These are phyloP conservation scores for Linaria vulgaris DNA, from an alignment of 257 asterid genomes.

Conservation along the genomic window DNA sequence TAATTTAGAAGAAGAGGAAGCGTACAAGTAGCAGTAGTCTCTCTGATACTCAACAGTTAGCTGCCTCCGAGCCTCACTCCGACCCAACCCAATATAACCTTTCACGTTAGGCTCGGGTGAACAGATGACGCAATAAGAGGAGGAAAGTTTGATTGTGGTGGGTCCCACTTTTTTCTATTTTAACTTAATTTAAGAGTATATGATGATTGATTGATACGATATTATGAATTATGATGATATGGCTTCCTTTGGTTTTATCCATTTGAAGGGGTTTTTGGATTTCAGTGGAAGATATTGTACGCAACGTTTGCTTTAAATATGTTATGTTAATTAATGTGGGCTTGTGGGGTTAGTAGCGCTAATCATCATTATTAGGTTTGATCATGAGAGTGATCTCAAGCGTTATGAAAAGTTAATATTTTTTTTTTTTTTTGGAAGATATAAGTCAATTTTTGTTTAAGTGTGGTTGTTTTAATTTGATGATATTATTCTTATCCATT, in stretches of 20 bases:
- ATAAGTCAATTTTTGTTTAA: no score
- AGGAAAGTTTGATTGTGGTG: constrained; percentile 8
- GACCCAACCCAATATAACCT: constrained; percentile 17
- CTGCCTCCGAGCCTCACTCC: constrained; percentile 36
- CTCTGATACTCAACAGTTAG: neutral
- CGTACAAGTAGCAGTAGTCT: constrained; percentile 33
- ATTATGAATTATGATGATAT: no score
- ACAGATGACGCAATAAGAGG: constrained; percentile 15
- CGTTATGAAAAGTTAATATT: no score
- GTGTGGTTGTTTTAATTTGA: no score
- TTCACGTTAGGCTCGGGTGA: constrained; percentile 30
- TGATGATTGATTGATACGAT: neutral
- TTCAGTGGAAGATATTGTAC: neutral
- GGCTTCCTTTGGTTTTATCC: constrained; percentile 4
- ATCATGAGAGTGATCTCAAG: neutral
- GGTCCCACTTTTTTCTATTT: constrained; percentile 28
- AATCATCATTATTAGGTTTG: constrained; percentile 9
- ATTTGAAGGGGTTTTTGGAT: neutral
- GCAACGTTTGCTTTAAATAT: no score
- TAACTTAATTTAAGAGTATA: neutral
- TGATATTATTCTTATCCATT: no score
- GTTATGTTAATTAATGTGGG: neutral
- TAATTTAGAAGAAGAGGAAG: constrained; percentile 22
- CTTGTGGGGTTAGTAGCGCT: neutral
- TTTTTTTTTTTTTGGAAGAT: no score